Percentiles rank a stretch among this genome's conserved stretches.
Evolutionary conservation across 345 rosid species (phyloP).

Genomic region (Camelina neglecta): DNA sequence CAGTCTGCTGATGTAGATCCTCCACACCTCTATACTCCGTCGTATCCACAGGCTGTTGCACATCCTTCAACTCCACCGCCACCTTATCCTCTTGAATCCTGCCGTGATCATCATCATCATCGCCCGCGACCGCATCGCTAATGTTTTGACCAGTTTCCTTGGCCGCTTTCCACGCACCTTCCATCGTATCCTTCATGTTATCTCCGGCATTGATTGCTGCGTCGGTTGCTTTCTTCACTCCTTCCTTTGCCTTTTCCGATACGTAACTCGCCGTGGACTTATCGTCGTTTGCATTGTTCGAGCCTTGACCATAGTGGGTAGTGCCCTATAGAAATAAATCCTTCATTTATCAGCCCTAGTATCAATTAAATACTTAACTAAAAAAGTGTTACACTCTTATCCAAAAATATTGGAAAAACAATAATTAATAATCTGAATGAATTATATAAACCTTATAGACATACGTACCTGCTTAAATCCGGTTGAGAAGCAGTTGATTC

Average conservation of each 20-base stretch:
- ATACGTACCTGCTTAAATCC: conserved; percentile 35
- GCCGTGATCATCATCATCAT: conserved; percentile 15
- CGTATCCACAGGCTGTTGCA: conserved; percentile 54
- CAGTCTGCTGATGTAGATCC: conserved; percentile 45
- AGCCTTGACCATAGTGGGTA: conserved; percentile 27
- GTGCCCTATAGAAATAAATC: conserved; percentile 20
- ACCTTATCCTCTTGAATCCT: conserved; percentile 46
- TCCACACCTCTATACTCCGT: conserved; percentile 56
- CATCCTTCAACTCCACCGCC: conserved; percentile 46
- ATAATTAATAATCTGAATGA: not conserved
- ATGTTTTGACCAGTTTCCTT: conserved; percentile 48
- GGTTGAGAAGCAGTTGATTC: conserved; percentile 34
- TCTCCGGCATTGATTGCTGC: conserved; percentile 48
- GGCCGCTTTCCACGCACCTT: conserved; percentile 54
- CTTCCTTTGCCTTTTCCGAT: conserved; percentile 53
- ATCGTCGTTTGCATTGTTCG: conserved; percentile 30
- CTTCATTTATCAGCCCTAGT: not conserved
- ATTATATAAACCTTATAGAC: not conserved
- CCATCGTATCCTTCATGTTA: conserved; percentile 48
- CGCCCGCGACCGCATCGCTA: conserved; percentile 34
- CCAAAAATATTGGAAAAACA: not conserved
- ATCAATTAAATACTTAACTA: not conserved
- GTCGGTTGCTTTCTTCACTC: conserved; percentile 50
- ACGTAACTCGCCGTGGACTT: conserved; percentile 30
- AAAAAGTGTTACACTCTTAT: not conserved